Conservation (phyloP, 805 yeast genomes). For the Naumovozyma baii region DNA sequence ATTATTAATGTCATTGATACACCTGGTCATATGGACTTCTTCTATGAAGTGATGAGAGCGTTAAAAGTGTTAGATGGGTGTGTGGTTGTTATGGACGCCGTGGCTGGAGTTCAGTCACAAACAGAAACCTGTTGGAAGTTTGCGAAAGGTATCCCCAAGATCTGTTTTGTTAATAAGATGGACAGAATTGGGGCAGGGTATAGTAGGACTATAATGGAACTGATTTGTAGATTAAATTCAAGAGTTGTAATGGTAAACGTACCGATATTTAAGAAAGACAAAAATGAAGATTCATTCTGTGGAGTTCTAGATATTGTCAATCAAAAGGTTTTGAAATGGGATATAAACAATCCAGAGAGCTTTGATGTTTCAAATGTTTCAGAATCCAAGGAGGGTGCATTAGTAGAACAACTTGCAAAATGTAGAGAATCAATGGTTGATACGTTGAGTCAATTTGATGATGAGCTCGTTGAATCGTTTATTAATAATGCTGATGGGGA, state of each 20-base stretch:
- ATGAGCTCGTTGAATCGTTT: slow-evolving; percentile 62
- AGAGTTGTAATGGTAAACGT: slow-evolving; percentile 64
- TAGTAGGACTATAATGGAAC: slow-evolving; percentile 78
- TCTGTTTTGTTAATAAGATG: slow-evolving; percentile 87
- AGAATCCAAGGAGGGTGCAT: slow-evolving; percentile 17
- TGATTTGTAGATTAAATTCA: slow-evolving; percentile 65
- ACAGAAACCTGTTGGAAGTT: slow-evolving; percentile 96
- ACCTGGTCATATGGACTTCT: slow-evolving; percentile 97
- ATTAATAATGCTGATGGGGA: slow-evolving; percentile 58
- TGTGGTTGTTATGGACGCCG: slow-evolving; percentile 85
- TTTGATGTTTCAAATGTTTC: slow-evolving; percentile 50
- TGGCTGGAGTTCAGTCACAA: slow-evolving; percentile 97
- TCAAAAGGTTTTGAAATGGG: slow-evolving; percentile 43
- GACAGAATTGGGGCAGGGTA: slow-evolving; percentile 94
- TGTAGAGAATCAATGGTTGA: slow-evolving; percentile 75
- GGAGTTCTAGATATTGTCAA: slow-evolving; percentile 55
- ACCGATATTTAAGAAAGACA: slow-evolving; percentile 51
- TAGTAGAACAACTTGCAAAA: slow-evolving; percentile 40
- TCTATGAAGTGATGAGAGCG: slow-evolving; percentile 86
- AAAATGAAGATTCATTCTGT: slow-evolving; percentile 30
- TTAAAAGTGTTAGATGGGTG: slow-evolving; percentile 90
- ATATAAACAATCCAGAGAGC: slow-evolving; percentile 19
- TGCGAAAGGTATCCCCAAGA: slow-evolving; percentile 64
- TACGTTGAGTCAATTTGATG: slow-evolving; percentile 76
- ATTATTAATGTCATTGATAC: slow-evolving; percentile 87